phyloP scores from a whole-genome alignment of 768 basidiomycete species.

The button mushroom (Agaricus bisporus) region DNA sequence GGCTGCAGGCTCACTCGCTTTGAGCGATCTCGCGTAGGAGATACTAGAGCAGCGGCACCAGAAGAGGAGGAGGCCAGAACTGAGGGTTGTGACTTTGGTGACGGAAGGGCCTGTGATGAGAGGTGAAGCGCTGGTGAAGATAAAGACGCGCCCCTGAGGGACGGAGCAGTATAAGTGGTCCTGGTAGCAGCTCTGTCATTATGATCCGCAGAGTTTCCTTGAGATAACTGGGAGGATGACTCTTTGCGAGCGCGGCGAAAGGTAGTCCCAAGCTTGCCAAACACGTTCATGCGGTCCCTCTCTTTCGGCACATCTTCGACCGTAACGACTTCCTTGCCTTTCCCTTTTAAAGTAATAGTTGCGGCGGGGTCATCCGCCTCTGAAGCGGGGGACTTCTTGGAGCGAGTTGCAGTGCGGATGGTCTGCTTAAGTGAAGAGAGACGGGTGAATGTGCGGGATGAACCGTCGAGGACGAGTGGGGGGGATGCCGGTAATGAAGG shows the following conservation, averaged over 20 bases:
- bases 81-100: slow-evolving; percentile 44
- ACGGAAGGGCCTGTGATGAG: slow-evolving; percentile 48
- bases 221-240: not conserved
- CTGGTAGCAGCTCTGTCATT: slow-evolving; percentile 45
- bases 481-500: slow-evolving; percentile 23
- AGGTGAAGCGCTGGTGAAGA: slow-evolving; percentile 71
- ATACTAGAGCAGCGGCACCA: slow-evolving; percentile 35
- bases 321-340: slow-evolving; percentile 33
- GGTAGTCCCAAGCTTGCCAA: slow-evolving; percentile 15
- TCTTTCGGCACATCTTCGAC: slow-evolving; percentile 24
- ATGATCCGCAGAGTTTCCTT: slow-evolving; percentile 25
- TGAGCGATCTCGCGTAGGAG: slow-evolving; percentile 40
- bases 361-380: slow-evolving; percentile 39
- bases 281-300: slow-evolving; percentile 14
- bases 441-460: slow-evolving; percentile 53
- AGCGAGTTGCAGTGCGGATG: slow-evolving; percentile 56
- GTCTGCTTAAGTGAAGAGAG: slow-evolving; percentile 65
- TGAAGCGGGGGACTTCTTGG: slow-evolving; percentile 35
- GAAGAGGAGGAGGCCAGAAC: slow-evolving; percentile 43
- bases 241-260: slow-evolving; percentile 18
- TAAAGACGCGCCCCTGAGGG: slow-evolving; percentile 63
- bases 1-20: slow-evolving; percentile 34
- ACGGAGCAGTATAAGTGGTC: slow-evolving; percentile 58
- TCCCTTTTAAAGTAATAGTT: slow-evolving; percentile 36
- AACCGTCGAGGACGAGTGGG: slow-evolving; percentile 29